Percentiles rank a stretch among this genome's conserved stretches.
phyloP scores from a whole-genome alignment of 1,284 basidiomycete species.

The Anthracocystis walkeri region DNA sequence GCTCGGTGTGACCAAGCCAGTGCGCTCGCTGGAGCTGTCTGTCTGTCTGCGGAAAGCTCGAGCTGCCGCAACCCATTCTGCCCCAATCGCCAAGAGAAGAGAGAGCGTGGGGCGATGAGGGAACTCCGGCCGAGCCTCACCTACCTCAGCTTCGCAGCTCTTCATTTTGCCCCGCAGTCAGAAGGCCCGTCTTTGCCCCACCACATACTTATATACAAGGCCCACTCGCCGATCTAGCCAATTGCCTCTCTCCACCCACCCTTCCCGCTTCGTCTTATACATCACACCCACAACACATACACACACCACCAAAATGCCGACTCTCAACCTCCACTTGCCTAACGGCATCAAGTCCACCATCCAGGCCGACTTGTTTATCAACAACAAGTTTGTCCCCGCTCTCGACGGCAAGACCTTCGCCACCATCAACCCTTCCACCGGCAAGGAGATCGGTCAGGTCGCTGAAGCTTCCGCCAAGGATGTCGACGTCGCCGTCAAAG shows the following conservation, averaged over 20 bases:
- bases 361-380: constrained; percentile 63
- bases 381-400: constrained; percentile 64
- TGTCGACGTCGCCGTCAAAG: constrained; percentile 63
- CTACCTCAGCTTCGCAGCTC: background rate
- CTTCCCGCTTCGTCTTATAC: background rate
- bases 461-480: constrained; percentile 66
- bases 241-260: background rate
- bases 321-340: constrained; percentile 67
- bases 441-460: constrained; percentile 65
- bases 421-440: constrained; percentile 63
- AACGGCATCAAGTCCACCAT: constrained; percentile 59
- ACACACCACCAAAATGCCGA: constrained; percentile 39
- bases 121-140: background rate
- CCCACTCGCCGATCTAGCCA: background rate
- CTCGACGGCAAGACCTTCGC: constrained; percentile 65
- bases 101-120: background rate
- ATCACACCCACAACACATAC: background rate
- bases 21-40: too few species aligned
- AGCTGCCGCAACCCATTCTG: constrained; percentile 17
- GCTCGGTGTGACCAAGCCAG: too few species aligned
- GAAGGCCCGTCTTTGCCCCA: constrained; percentile 1
- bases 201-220: constrained; percentile 17
- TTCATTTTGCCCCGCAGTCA: constrained; percentile 22
- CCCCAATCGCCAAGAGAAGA: background rate
- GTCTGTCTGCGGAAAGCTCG: background rate